Evolutionary conservation across 257 asterid species (phyloP), one percentile per base, ranked within the genome.

Genomic region (Solanum acaule): DNA sequence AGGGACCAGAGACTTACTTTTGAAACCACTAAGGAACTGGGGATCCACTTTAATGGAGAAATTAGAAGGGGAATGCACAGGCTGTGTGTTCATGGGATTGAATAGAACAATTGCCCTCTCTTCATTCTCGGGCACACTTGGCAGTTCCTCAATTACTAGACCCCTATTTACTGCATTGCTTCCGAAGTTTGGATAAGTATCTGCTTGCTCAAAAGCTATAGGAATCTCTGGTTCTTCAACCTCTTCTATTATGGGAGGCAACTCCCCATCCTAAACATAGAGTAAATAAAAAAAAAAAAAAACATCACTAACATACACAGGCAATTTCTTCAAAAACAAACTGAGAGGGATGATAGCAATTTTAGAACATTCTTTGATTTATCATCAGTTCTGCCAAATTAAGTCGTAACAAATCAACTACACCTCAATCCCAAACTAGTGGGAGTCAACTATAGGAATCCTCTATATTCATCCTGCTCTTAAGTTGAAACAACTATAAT

Each of bases 41-140:
- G 95, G 96, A 90, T 88, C 87, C 37, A 96, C 90, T 1, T 96
- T 93, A 31, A 94, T 86, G 1, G 94, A 90, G 87, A 88, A 91
- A 77, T 73, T 91, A 11, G 92, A 89, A 2, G 98, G 98, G 2
- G 93, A 83, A 2, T 87, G 93, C 78, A 84, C n/a, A 6, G 92
- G 84, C 2, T 90, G 90, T 9, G 90, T 86, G 82, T 78, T 87
- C 59, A 34, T 29, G 2, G 97, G 97, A 56, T 93, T 94, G 77
- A 94, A 96, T 56, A 94, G 92, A 86, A 96, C 98, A 85, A 96
- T 91, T 46, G 99, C 94, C 87, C 91, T 92, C 93, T 96, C 99
- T 56, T 92, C 93, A 73, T 94, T 95, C 73, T 78, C 89, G 0
- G 92, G 88, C 35, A 83, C 89, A 67, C 20, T 27, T 6, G 97